phyloP scores from a whole-genome alignment of 2,329 filamentous ascomycete genomes.

The Colletotrichum sp. region DNA sequence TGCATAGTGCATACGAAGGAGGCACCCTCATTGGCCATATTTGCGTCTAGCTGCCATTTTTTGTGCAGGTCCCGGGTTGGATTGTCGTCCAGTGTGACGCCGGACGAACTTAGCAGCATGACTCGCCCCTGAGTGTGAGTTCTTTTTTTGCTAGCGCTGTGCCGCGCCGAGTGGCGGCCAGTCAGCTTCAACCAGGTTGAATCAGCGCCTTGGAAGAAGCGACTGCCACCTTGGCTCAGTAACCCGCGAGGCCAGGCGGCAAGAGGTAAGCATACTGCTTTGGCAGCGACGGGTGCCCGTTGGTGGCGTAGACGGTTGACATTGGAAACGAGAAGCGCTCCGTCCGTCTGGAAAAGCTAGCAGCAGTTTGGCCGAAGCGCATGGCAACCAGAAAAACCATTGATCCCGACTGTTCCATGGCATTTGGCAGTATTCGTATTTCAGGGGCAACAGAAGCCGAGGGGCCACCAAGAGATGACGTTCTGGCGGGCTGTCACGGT shows the following conservation, averaged over 20 bases:
- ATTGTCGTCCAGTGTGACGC: conserved; percentile 5
- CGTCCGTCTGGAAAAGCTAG: not conserved
- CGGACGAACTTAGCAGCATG: conserved; percentile 5
- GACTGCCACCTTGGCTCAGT: not conserved
- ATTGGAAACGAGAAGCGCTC: not conserved
- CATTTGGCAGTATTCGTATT: not conserved
- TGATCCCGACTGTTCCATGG: not conserved
- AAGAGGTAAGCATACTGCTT: not conserved
- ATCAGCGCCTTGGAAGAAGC: not conserved
- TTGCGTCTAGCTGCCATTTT: not conserved
- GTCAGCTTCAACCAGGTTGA: not conserved
- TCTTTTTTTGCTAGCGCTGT: conserved; percentile 1
- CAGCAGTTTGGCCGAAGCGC: not conserved
- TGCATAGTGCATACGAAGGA: conserved; percentile 4
- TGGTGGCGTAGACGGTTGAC: conserved; percentile 6
- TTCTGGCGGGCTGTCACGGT: not conserved
- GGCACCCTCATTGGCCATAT: not conserved
- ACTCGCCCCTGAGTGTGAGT: conserved; percentile 7
- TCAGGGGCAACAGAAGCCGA: conserved; percentile 4
- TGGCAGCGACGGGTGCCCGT: conserved; percentile 1
- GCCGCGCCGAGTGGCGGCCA: conserved; percentile 16
- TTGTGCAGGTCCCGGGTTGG: conserved; percentile 4
- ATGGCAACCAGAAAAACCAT: not conserved
- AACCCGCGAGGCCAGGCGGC: not conserved
- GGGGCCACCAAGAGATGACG: not conserved